Conservation (phyloP, 192 early-diverging fungal genomes). For the Funneliformis geosporum region DNA sequence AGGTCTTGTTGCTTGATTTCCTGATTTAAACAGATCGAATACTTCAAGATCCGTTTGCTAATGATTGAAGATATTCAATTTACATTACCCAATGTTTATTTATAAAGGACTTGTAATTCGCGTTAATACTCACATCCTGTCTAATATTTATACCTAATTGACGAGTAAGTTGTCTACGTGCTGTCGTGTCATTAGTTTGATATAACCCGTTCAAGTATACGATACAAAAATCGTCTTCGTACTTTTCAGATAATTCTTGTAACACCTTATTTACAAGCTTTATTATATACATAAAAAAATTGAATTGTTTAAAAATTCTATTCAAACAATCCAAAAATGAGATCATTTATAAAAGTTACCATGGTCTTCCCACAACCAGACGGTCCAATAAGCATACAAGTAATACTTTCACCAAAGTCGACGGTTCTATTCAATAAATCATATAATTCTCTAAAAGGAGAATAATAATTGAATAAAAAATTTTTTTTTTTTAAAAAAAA, state of each 20-base stretch:
- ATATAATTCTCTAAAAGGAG: constrained; percentile 48
- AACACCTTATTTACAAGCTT: constrained; percentile 49
- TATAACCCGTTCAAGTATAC: constrained; percentile 76
- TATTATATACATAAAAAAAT: background rate
- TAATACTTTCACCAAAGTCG: constrained; percentile 78
- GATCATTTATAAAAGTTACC: constrained; percentile 31
- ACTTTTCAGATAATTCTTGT: constrained; percentile 37
- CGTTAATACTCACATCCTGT: background rate
- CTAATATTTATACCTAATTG: constrained; percentile 62
- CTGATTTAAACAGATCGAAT: constrained; percentile 63
- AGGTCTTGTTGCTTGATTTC: constrained; percentile 54
- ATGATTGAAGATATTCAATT: constrained; percentile 61
- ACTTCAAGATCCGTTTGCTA: constrained; percentile 69
- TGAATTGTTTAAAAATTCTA: background rate
- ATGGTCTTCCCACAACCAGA: constrained; percentile 77
- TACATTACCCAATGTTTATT: constrained; percentile 20
- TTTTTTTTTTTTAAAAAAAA: too few species aligned
- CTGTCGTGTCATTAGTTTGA: constrained; percentile 81
- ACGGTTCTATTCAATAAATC: constrained; percentile 64
- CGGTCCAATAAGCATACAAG: constrained; percentile 80
- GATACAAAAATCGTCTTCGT: constrained; percentile 55
- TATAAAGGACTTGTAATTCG: constrained; percentile 25
- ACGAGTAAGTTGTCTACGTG: constrained; percentile 78
- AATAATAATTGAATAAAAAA: constrained; percentile 16
- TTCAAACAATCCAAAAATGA: background rate